Base-by-base conservation (phyloP, 225 moss, liverwort and hornwort species). In the Takakia lepidozioides region DNA sequence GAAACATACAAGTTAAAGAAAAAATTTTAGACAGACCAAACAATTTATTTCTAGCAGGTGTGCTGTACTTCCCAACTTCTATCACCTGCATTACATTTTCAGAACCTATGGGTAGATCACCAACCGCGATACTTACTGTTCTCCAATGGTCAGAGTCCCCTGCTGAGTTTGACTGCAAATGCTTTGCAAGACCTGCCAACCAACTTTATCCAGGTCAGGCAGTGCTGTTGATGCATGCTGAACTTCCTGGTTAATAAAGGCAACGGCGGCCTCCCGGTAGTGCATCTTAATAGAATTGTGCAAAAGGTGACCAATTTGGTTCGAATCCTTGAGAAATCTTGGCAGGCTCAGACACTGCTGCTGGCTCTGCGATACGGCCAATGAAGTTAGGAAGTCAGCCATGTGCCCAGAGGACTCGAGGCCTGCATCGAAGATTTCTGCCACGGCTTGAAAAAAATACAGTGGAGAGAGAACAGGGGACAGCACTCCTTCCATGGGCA, bases 231-330 rank as follows among this genome's bases (percentile, higher is more conserved):
- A n/a, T 24, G 69, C 65, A 65, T 65, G 55, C 55, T 62, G 65
- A 28, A 78, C 56, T 51, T 78, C 72, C 52, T 5, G 5, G 25
- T 52, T 55, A 23, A 78, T 73, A 61, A 69, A 58, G 29, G 23
- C 43, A 24, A 66, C 48, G 35, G 54, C 72, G 19, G 69, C 65
- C 20, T 48, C 40, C 48, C 45, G 72, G 44, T 59, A 78, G 15
- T 73, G 61, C 43, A 50, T 32, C 56, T 78, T 72, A 52, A 78
- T 72, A 34, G 48, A 69, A 38, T 68, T 61, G 29, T 78, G 65
- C 51, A 78, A 51, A n/a, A n/a, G n/a, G n/a, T 56, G 56, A 23
- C 65, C 36, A 35, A 63, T 69, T 52, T 38, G 65, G 29, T 55
- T 61, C 29, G 73, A 61, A 30, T 69, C 73, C 10, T 51, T 55